Evolutionary conservation across 768 basidiomycete species (phyloP).

Genomic region (Leccinum pellstonianum): DNA sequence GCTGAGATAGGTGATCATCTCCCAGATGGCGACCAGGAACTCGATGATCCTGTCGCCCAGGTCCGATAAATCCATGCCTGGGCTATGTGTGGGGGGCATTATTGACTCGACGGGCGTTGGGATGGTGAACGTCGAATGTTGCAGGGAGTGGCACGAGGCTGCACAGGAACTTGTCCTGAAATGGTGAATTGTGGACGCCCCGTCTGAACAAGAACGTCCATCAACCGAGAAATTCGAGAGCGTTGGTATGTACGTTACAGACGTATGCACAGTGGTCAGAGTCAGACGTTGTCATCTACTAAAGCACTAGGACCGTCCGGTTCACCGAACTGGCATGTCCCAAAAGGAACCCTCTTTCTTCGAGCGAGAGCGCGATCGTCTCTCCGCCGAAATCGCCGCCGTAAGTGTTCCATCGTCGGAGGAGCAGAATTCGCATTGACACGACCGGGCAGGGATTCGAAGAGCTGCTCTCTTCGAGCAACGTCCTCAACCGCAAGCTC

Average conservation of each 20-base stretch:
- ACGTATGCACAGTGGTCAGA: not conserved
- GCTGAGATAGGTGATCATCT: slow-evolving; percentile 3
- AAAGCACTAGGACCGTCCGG: not conserved
- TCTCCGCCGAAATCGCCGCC: slow-evolving; percentile 70
- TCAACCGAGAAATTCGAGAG: not conserved
- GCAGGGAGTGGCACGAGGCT: not conserved
- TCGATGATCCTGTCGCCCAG: slow-evolving; percentile 18
- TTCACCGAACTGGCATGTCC: slow-evolving; percentile 21
- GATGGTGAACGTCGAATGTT: not conserved
- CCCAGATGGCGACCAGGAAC: slow-evolving; percentile 11
- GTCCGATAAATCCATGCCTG: slow-evolving; percentile 20
- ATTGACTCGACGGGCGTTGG: not conserved
- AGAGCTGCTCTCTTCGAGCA: slow-evolving; percentile 79
- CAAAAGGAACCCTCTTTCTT: slow-evolving; percentile 59
- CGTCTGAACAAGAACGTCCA: not conserved
- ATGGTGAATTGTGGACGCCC: not conserved
- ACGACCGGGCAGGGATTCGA: slow-evolving; percentile 68
- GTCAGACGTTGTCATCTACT: not conserved
- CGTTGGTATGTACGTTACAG: not conserved
- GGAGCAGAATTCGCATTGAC: not conserved
- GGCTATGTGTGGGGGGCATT: slow-evolving; percentile 19
- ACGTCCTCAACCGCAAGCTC: slow-evolving; percentile 83
- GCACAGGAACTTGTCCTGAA: not conserved
- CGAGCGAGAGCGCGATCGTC: slow-evolving; percentile 73
- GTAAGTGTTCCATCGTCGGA: slow-evolving; percentile 40